Base-by-base conservation (phyloP, 2,329 filamentous ascomycete genomes). In the Aspergillus niger region DNA sequence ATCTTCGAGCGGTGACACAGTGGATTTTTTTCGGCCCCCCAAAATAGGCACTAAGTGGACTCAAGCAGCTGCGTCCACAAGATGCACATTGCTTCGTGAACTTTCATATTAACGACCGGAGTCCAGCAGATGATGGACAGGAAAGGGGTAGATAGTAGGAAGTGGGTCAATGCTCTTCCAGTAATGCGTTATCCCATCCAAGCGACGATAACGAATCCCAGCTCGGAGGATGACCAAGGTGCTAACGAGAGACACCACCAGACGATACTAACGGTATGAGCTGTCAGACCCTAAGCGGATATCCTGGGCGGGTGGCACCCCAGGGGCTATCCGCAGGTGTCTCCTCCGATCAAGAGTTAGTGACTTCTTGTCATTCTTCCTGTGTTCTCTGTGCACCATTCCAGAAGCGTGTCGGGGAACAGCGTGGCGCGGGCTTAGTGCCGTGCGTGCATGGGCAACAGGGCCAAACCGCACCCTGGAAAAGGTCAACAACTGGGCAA, bases 191-290 rank as follows among this genome's bases (percentile, higher is more conserved):
- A 17, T 8, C 20, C 20, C 10, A 50, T 32, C 22, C 28, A 32
- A 50, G 47, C 47, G 47, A 50, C 47, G 13, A 24, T 43, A 43
- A 26, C n/a, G 41, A 8, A 50, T 50, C 47, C 17, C 39, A 55
- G 41, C 17, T 55, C 39, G 20, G 41, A 55, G 53, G 53, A 55
- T 55, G 53, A 55, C 26, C 53, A 55, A 47, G 39, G 53, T 55
- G 53, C 53, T 55, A 55, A 55, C 53, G 53, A 36, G 36, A 55
- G 53, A 47, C 28, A 41, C 24, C 8, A 43, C 32, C 36, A 22
- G 28, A 36, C 5, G 13, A 5, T 36, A 20, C 52, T 17, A 43
- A 43, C 17, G 39, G 15, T 17, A 43, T 24, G 53, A 55, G 53
- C 53, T 55, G 53, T 55, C 53, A 55, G 39, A 55, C 53, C 17